Percentiles rank a stretch among this genome's conserved stretches.
These are phyloP conservation scores for Cladorrhinum sp. DNA, from an alignment of 2,329 filamentous ascomycete genomes.

Conservation along the genomic window DNA sequence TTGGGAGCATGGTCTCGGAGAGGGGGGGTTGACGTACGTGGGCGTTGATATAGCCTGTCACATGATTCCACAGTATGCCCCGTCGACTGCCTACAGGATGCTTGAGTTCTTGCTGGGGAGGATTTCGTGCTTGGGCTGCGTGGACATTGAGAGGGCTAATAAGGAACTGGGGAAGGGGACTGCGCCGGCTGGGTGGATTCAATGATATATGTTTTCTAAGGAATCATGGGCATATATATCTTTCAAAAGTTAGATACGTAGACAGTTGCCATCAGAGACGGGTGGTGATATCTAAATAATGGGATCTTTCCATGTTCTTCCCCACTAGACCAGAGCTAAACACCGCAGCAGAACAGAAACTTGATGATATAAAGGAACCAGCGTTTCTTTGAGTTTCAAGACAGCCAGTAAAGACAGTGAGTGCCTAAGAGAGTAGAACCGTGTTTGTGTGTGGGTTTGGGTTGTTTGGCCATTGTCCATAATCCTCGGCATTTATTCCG, in stretches of 20 bases:
- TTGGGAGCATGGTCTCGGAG: slow-evolving; percentile 71
- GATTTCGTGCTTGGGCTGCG: slow-evolving; percentile 52
- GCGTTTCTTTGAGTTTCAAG: background rate
- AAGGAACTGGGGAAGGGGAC: slow-evolving; percentile 29
- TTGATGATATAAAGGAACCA: background rate
- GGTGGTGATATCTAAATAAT: no score
- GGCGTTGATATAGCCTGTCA: slow-evolving; percentile 64
- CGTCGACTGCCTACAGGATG: slow-evolving; percentile 66
- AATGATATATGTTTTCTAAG: no score
- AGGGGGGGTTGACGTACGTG: slow-evolving; percentile 65
- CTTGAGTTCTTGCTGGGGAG: slow-evolving; percentile 73
- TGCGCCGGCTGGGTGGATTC: slow-evolving; percentile 31
- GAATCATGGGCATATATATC: no score
- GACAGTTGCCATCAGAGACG: no score
- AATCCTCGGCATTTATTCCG: no score
- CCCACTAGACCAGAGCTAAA: no score
- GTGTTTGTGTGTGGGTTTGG: background rate
- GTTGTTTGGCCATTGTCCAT: background rate
- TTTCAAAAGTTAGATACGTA: no score
- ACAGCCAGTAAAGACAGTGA: background rate
- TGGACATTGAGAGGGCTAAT: slow-evolving; percentile 25
- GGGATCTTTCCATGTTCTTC: no score
- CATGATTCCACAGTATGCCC: slow-evolving; percentile 66
- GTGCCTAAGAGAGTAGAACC: background rate
- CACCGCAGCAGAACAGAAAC: no score